These are phyloP conservation scores for Aspergillus niger DNA, from an alignment of 2,329 filamentous ascomycete genomes.

Conservation along the genomic window DNA sequence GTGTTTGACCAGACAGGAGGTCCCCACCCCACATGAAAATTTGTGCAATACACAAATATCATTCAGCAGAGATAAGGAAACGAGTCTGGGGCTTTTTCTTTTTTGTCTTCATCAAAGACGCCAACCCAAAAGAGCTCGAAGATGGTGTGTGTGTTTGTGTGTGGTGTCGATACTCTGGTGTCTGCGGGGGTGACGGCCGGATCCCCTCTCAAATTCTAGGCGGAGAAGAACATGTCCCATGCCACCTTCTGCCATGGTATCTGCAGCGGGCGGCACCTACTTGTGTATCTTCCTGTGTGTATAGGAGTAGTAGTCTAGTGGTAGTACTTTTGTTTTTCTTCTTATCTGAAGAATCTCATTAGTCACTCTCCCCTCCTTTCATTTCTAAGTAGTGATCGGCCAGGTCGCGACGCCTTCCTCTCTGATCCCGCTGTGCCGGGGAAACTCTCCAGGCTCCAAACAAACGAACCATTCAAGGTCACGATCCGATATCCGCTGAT, in stretches of 20 bases:
- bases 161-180: background rate
- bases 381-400: slow-evolving; percentile 2
- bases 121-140: background rate
- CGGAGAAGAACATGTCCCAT: background rate
- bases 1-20: background rate
- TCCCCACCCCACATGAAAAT: background rate
- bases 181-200: background rate
- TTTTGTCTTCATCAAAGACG: too few species aligned
- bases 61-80: background rate
- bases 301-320: too few species aligned
- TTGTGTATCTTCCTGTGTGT: too few species aligned
- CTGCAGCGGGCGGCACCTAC: background rate
- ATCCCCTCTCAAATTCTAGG: background rate
- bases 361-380: slow-evolving; percentile 8
- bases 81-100: too few species aligned
- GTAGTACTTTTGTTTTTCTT: slow-evolving; percentile 16
- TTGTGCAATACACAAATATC: background rate
- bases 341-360: slow-evolving; percentile 17
- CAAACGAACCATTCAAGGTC: slow-evolving; percentile 7
- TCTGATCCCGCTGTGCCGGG: background rate
- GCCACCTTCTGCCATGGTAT: background rate
- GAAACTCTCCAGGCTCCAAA: background rate
- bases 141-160: background rate
- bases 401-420: slow-evolving; percentile 3
- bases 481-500: slow-evolving; percentile 22